Evolutionary conservation across 1,284 basidiomycete genomes (phyloP), one percentile per base, ranked within the genome.

Genomic region (Sanghuangporus weigelae): DNA sequence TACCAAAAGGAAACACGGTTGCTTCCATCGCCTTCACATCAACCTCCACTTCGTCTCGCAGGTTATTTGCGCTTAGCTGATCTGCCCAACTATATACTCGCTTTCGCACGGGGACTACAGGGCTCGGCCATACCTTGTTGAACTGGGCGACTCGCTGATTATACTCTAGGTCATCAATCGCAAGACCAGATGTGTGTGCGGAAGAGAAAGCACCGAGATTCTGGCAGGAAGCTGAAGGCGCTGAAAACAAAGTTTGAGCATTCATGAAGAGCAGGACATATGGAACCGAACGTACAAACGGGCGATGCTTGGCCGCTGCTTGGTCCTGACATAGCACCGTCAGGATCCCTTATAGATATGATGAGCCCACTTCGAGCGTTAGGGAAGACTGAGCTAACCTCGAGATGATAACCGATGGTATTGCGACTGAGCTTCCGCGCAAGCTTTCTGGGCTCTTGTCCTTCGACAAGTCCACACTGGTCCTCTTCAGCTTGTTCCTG

Each of bases 291-390:
- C 82, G 67, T 70, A 86, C 87, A 85, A 66, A 81, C 75, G 7
- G 89, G 89, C 23, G 88, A 91, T 7, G 79, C 83, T 70, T 89
- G 88, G 1, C 89, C 87, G 69, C 89, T 91, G 71, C 88, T 90
- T 5, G 60, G 56, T n/a, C 65, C 63, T 86, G 73, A 16, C 84
- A 71, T 23, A 86, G 85, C 12, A 87, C 85, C 84, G 2, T 69
- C 75, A 26, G 71, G 69, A 14, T 79, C 77, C 60, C 74, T 78
- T 55, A 46, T 19, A 46, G 3, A 46, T 46, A 12, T 12, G 26
- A 59, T n/a, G 51, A 46, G 26, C 26, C 26, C 26, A 31, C 26
- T 5, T 31, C 26, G 49, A 64, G 38, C 38, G 23, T 21, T 36
- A 10, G 54, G 6, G 23, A 38, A 35, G 44, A 46, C n/a, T 38